Evolutionary conservation across 768 basidiomycete genomes (phyloP), one percentile per base, ranked within the genome.

Genomic region (Naganishia vaughanmartiniae): DNA sequence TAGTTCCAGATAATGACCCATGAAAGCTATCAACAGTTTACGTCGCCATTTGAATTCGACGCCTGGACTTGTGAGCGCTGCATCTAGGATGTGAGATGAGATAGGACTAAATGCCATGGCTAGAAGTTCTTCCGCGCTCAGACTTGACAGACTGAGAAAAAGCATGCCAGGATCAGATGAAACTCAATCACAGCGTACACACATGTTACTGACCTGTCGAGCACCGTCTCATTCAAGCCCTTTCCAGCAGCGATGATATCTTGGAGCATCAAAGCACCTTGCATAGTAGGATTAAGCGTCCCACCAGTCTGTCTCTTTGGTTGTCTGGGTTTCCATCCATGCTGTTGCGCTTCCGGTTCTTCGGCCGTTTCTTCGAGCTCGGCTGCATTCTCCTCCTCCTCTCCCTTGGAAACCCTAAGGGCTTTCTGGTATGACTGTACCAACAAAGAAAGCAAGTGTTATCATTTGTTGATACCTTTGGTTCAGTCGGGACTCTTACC

Each of bases 241-340:
- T 85, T 84, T 0, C 86, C 81, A 28, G 96, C 84, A 34, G 85
- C 85, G 30, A 97, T 85, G 70, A 97, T 82, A 3, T 90, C 88
- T 80, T 98, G 93, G 1, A 97, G 81, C 15, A 99, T 81, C 21
- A 97, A 81, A 2, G 91, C 90, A 0, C 95, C 95, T 78, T 93
- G 92, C 15, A 89, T 86, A 74, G 87, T 90, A 9, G 89, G 87
- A 76, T 88, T 89, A 51, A 87, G 77, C 0, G 83, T 82, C 67
- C 82, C 66, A 75, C 74, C 71, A 10, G 60, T 63, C 19, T 70
- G 70, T 65, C 73, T 74, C 69, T 75, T 76, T 56, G 76, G 66
- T 48, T 75, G 75, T 39, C 80, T 70, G 34, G 79, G 73, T 46
- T 78, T 80, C 71, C 70, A 74, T 45, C 67, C 67, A 45, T 71